phyloP scores from a whole-genome alignment of 352 stramenopile species.

The Albugo laibachii region DNA sequence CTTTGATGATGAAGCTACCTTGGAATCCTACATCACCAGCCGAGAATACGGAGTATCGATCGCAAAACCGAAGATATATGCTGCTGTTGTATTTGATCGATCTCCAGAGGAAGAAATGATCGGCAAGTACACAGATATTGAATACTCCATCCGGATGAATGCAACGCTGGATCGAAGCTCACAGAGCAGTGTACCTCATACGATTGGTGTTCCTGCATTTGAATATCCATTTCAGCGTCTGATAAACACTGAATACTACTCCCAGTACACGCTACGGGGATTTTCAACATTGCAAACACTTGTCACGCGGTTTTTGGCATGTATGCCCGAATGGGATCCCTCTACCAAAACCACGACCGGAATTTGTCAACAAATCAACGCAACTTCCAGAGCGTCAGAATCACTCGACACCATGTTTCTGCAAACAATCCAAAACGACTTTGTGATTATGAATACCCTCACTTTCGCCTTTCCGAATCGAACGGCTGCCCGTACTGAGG shows the following conservation, averaged over 20 bases:
- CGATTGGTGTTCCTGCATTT: constrained; percentile 8
- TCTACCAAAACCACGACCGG: constrained; percentile 17
- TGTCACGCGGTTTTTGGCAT: constrained; percentile 15
- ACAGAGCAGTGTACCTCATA: constrained; percentile 9
- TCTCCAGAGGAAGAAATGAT: constrained; percentile 12
- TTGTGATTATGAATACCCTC: constrained; percentile 13
- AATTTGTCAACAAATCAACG: constrained; percentile 18
- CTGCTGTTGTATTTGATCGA: constrained; percentile 34
- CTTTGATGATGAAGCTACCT: constrained; percentile 18
- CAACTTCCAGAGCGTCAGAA: constrained; percentile 11
- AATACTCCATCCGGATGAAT: constrained; percentile 30
- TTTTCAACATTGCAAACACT: constrained; percentile 21
- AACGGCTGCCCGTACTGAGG: too few relatives aligned
- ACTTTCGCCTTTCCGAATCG: background rate
- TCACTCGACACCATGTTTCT: constrained; percentile 18
- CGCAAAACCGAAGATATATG: constrained; percentile 25
- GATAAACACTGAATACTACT: constrained; percentile 10
- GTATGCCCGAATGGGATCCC: constrained; percentile 16
- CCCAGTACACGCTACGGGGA: constrained; percentile 8
- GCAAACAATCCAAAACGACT: constrained; percentile 18
- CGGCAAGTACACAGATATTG: constrained; percentile 15
- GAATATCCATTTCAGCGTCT: constrained; percentile 10
- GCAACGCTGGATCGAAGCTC: constrained; percentile 13
- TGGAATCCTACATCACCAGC: constrained; percentile 23
- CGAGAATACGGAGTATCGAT: constrained; percentile 24